A percentile compares a stretch with the other conserved stretches of the same genome.
These are phyloP conservation scores for Rosa hybrid DNA, from an alignment of 331 rosid species.

Conservation along the genomic window DNA sequence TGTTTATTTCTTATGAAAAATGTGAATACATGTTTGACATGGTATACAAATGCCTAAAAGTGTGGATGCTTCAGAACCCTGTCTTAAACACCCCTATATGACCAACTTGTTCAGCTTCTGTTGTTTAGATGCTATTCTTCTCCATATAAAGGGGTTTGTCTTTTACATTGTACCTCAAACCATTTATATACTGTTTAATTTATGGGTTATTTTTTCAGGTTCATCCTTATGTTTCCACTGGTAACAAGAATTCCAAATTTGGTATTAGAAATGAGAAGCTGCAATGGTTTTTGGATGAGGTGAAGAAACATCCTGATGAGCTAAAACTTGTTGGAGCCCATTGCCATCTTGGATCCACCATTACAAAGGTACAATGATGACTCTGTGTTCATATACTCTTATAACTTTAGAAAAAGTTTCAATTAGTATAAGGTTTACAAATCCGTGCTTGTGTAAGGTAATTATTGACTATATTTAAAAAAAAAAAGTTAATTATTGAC, in stretches of 20 bases:
- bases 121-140: background rate
- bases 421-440: background rate
- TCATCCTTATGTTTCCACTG: conserved; percentile 96
- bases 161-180: background rate
- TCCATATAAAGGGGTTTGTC: background rate
- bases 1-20: background rate
- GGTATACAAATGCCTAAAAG: background rate
- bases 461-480: background rate
- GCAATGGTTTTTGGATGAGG: conserved; percentile 91
- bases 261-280: conserved; percentile 95
- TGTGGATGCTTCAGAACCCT: no score
- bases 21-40: background rate
- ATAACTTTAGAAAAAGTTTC: background rate
- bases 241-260: conserved; percentile 92
- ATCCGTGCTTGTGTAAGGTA: background rate
- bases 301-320: conserved; percentile 79
- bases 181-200: background rate
- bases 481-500: background rate
- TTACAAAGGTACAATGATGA: conserved; percentile 64
- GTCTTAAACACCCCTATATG: background rate
- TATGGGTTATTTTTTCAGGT: conserved; percentile 52
- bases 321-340: conserved; percentile 95
- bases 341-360: conserved; percentile 98
- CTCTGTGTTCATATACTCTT: background rate
- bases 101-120: background rate